phyloP scores from a whole-genome alignment of 257 asterid species.

The Przewalskia tangutica region DNA sequence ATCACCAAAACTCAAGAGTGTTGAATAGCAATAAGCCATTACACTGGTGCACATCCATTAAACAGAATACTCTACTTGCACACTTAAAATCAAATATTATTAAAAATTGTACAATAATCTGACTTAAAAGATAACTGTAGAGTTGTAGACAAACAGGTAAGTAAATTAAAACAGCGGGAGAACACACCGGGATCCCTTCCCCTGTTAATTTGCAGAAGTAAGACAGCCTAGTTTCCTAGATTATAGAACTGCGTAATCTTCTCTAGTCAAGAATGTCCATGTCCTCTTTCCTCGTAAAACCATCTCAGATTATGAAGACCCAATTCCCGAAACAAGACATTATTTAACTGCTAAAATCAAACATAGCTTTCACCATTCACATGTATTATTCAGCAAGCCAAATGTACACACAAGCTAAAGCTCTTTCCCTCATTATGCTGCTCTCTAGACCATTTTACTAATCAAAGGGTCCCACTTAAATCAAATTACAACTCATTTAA shows the following conservation, averaged over 20 bases:
- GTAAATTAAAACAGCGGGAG: background rate
- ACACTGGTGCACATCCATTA: background rate
- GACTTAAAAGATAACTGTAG: background rate
- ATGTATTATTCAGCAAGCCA: background rate
- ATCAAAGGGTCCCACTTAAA: background rate
- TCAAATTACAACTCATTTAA: background rate
- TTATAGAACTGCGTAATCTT: background rate
- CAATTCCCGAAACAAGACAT: background rate
- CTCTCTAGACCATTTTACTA: background rate
- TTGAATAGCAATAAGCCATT: background rate
- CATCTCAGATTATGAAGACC: background rate
- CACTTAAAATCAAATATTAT: background rate
- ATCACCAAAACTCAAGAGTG: background rate
- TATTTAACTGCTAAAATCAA: background rate
- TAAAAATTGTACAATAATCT: background rate
- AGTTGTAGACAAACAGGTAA: background rate
- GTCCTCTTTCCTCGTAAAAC: background rate
- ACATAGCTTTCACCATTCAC: background rate
- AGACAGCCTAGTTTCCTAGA: background rate
- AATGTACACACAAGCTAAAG: background rate
- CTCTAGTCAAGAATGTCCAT: background rate
- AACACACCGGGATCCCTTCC: background rate
- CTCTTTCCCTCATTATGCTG: background rate
- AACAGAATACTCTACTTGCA: background rate
- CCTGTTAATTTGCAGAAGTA: background rate